Evolutionary conservation across 2,329 filamentous ascomycete genomes (phyloP).

Genomic region (Botrytis medusae): DNA sequence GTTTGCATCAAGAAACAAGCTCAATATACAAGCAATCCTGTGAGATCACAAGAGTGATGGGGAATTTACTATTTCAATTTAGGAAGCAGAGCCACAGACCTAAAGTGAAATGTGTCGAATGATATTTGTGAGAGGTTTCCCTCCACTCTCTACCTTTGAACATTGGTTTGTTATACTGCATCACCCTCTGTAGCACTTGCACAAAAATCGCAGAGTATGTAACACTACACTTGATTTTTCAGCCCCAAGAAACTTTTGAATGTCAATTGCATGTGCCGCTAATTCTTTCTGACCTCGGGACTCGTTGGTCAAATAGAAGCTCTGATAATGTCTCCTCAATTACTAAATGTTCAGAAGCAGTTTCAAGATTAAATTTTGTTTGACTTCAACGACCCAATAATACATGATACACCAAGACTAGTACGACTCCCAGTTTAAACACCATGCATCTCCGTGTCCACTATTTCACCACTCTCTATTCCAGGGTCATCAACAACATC

Average conservation of each 20-base stretch:
- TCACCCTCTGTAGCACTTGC: background rate
- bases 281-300: background rate
- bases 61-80: background rate
- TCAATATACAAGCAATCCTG: too few species aligned
- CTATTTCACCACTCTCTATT: slow-evolving; percentile 12
- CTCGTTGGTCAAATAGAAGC: too few species aligned
- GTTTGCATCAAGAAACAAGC: rapidly evolving
- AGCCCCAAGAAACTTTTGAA: background rate
- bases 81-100: background rate
- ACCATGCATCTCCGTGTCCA: slow-evolving; percentile 12
- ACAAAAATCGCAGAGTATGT: background rate
- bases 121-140: background rate
- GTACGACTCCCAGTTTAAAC: background rate
- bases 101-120: background rate
- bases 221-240: background rate
- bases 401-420: background rate
- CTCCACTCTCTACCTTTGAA: background rate
- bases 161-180: background rate
- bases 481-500: slow-evolving; percentile 4
- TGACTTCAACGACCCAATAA: background rate
- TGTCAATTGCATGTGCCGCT: background rate
- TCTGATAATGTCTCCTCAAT: background rate
- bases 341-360: background rate
- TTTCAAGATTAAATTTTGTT: background rate
- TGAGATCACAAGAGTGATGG: rapidly evolving